Evolutionary conservation across 129 eudicot species (phyloP), one percentile per base, ranked within the genome.

Genomic region (Ambrosia artemisiifolia): DNA sequence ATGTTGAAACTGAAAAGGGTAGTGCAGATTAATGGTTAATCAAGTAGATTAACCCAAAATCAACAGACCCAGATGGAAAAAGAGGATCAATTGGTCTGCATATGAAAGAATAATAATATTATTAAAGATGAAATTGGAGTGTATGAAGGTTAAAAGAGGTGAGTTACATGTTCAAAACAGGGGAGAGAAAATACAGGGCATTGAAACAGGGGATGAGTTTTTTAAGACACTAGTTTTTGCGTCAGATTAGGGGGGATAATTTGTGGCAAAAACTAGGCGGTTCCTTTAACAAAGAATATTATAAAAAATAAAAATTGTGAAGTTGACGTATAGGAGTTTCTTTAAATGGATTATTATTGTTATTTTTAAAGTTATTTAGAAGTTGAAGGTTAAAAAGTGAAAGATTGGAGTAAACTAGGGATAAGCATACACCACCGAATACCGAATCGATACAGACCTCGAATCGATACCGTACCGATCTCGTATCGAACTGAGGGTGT

Each of bases 151-250:
- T 78, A 63, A 70, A 70, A 62, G 38, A 75, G 73, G 65, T 75
- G 47, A 55, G 66, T 54, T 60, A 11, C 73, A 76, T 24, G 4
- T 69, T 68, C 69, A 47, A 63, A 71, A 78, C 30, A 71, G 54
- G 72, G 11, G 54, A 65, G 77, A 78, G 77, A 46, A 76, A 76
- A 76, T 60, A 76, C 42, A 24, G 75, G 75, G 70, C 66, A 51
- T 65, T 28, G 65, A 64, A 74, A 33, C 14, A 28, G 61, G 61
- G 12, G 32, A 28, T 5, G 49, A 63, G 60, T 77, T 51, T 70
- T 77, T 51, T 70, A 13, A 70, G 72, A 78, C 82, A 78, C 77
- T 32, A 78, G 55, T 63, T 78, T 71, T 17, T 36, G 69, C 66
- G 56, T 14, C n/a, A 70, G 66, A 62, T 63, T 77, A 14, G 81